Conservation (phyloP, 352 stramenopile species). For the Hyphochytrium catenoides region DNA sequence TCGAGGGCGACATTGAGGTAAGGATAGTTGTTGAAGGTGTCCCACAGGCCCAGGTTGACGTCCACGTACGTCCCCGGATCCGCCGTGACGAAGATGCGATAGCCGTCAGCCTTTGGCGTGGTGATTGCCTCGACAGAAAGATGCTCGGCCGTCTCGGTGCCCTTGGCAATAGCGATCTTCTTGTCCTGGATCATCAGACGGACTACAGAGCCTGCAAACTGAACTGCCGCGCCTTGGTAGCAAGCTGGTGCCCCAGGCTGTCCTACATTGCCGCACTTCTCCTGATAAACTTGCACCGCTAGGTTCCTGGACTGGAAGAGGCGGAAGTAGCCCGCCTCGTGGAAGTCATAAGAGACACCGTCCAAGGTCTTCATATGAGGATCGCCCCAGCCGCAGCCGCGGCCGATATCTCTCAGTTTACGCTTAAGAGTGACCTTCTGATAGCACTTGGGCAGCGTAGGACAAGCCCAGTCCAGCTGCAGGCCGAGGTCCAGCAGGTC, state of each 20-base stretch:
- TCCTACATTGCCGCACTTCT: conserved; percentile 15
- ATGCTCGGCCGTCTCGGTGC: conserved; percentile 9
- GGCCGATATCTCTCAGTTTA: conserved; percentile 1
- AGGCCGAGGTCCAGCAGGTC: too few species aligned
- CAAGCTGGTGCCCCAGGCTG: too few species aligned
- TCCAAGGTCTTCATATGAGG: conserved; percentile 17
- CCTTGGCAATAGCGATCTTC: conserved; percentile 10
- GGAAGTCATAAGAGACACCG: conserved; percentile 12
- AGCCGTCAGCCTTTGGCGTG: conserved; percentile 8
- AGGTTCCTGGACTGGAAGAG: conserved; percentile 13
- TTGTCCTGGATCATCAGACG: conserved; percentile 12
- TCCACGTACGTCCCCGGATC: conserved; percentile 15
- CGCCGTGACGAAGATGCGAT: conserved; percentile 11
- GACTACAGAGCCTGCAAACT: conserved; percentile 12
- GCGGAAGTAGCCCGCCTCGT: conserved; percentile 12
- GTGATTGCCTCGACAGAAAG: conserved; percentile 11
- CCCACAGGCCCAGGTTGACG: conserved; percentile 10
- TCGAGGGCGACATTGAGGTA: conserved; percentile 13
- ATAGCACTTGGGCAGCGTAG: conserved; percentile 4
- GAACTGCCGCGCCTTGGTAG: conserved; percentile 12
- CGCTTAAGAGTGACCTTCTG: conserved; percentile 9
- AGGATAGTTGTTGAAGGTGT: conserved; percentile 11
- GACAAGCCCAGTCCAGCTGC: too few species aligned
- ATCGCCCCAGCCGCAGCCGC: conserved; percentile 10
- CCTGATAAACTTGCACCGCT: conserved; percentile 13